Base-by-base conservation (phyloP, 129 eudicot species). In the Calendula officinalis region DNA sequence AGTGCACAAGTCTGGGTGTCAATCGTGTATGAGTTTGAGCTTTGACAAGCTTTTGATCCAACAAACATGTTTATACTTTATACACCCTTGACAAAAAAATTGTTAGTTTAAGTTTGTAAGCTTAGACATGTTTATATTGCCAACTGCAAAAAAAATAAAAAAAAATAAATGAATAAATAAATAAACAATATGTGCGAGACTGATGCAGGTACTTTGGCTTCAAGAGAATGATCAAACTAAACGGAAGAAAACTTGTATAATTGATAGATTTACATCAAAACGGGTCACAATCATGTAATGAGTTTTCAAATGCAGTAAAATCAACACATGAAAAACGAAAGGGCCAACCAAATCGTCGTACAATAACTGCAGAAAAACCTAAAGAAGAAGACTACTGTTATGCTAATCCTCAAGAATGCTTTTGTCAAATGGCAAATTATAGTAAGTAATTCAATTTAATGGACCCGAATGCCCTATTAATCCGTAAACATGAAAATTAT, bases 361-460 rank as follows among this genome's bases (percentile, higher is more conserved):
- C 36, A 49, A 80, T 71, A 11, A 68, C 77, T 47, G 62, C 83
- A 45, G 95, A 85, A 56, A 92, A 83, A 72, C 99, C 99, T 10
- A 92, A 92, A 65, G 99, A 92, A 78, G 99, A 92, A 78, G 99
- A 88, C 64, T 92, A 92, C 69, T 92, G 88, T 48, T 92, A 92
- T 68, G 89, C 99, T 43, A 92, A 92, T 62, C 99, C 99, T n/a
- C 85, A 83, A 36, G 99, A 92, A 73, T 92, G 99, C 72, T 73
- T 92, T 16, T 92, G 98, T 62, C 86, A 67, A 34, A 60, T 68
- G 49, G 35, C 73, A 71, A 81, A 71, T 47, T 80, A 89, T 74
- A 71, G 68, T 35, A 89, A 81, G 69, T 30, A n/a, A 81, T 71
- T 35, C 37, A 39, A 60, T 43, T 63, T 52, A 60, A 49, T 22